A percentile compares a stretch with the other conserved stretches of the same genome.
Conservation (phyloP, 176 grass and related monocot genomes). For the Ensete glaucum region DNA sequence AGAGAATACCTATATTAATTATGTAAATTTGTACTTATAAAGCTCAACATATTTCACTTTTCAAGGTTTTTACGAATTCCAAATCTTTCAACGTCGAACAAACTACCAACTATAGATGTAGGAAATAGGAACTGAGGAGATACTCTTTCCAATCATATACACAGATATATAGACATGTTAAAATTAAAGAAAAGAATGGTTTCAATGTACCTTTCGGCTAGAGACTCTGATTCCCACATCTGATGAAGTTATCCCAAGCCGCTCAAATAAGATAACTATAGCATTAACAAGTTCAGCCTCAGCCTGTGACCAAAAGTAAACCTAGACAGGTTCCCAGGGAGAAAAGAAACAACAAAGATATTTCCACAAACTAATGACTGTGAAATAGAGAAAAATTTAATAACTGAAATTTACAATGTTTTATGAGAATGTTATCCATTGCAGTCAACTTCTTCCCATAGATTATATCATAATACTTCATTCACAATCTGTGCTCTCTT, state of each 20-base stretch:
- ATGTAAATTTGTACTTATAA: no score
- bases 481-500: no score
- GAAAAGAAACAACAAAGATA: background rate
- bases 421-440: no score
- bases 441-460: no score
- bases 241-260: conserved; percentile 60
- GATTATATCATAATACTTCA: no score
- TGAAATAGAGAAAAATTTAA: no score
- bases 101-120: background rate
- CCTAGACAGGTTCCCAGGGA: background rate
- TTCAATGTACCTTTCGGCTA: conserved; percentile 53
- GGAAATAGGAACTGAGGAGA: background rate
- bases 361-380: no score
- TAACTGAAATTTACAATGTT: no score
- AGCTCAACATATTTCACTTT: no score
- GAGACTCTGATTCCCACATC: conserved; percentile 82
- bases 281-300: conserved; percentile 85
- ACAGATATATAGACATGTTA: background rate
- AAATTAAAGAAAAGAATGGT: conserved; percentile 1
- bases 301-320: conserved; percentile 28
- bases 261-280: conserved; percentile 72
- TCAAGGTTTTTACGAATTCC: no score
- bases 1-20: no score
- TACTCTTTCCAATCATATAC: background rate
- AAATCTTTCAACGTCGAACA: no score